Evolutionary conservation across 805 yeast genomes (phyloP).

Genomic region (Pichia ethanolica): DNA sequence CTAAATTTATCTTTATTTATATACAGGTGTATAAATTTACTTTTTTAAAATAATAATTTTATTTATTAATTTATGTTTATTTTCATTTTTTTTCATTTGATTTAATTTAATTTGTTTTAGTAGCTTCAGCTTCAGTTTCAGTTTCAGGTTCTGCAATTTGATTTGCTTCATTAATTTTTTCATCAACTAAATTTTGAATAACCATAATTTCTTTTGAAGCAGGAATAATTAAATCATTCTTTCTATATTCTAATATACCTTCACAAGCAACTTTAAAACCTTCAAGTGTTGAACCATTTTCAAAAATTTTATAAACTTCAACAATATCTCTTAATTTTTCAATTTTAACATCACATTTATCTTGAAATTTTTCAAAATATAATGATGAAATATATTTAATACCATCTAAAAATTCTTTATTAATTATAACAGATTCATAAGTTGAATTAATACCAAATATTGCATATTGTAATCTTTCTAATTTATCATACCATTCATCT

Average conservation of each 20-base stretch:
- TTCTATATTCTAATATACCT: slow-evolving; percentile 30
- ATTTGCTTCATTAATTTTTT: slow-evolving; percentile 23
- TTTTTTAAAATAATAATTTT: not conserved
- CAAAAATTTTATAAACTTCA: slow-evolving; percentile 30
- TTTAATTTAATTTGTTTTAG: not conserved
- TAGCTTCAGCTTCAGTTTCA: not conserved
- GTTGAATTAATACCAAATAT: slow-evolving; percentile 78
- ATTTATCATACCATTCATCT: slow-evolving; percentile 54
- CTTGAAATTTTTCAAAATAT: slow-evolving; percentile 47
- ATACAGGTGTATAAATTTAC: not conserved
- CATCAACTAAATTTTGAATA: slow-evolving; percentile 29
- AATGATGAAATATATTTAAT: slow-evolving; percentile 60
- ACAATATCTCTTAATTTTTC: slow-evolving; percentile 34
- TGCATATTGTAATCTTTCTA: slow-evolving; percentile 75
- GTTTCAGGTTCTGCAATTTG: slow-evolving; percentile 8
- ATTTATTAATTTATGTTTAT: not conserved
- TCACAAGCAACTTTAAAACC: slow-evolving; percentile 29
- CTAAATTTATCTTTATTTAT: not conserved
- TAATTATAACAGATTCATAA: slow-evolving; percentile 50
- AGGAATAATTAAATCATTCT: slow-evolving; percentile 26
- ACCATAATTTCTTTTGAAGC: slow-evolving; percentile 30
- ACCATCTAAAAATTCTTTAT: slow-evolving; percentile 57
- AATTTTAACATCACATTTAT: slow-evolving; percentile 33
- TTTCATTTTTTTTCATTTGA: not conserved
- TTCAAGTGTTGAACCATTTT: slow-evolving; percentile 30